phyloP scores from a whole-genome alignment of 257 asterid species.

The Solanum ossicruentum region DNA sequence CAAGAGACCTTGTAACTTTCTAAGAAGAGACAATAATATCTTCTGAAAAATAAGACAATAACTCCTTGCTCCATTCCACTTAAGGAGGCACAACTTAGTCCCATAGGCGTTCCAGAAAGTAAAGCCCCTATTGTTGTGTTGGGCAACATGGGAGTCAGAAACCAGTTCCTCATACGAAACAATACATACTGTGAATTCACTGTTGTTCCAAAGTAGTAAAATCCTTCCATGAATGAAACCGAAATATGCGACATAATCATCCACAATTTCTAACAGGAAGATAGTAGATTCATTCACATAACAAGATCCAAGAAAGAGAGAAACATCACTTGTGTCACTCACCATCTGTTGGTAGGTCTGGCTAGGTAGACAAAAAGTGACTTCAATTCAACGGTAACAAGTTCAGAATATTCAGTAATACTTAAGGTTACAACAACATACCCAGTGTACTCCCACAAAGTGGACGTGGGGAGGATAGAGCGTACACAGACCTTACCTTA shows the following conservation, averaged over 20 bases:
- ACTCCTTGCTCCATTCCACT: no score
- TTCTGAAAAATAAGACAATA: neutral
- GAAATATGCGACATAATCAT: neutral
- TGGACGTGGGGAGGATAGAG: no score
- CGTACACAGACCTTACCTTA: no score
- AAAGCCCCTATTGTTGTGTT: no score
- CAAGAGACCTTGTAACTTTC: neutral
- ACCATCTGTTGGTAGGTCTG: neutral
- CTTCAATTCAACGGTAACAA: neutral
- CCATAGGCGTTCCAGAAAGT: no score
- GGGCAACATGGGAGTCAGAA: no score
- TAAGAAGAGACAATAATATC: neutral
- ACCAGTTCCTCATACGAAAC: no score
- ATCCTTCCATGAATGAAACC: neutral
- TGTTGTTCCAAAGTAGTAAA: neutral
- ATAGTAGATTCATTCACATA: neutral
- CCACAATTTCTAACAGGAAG: neutral
- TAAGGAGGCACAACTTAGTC: no score
- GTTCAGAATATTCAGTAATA: neutral
- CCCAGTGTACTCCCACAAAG: no score
- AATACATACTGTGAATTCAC: neutral
- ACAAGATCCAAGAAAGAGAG: neutral
- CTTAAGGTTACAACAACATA: no score
- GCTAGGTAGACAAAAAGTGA: neutral
- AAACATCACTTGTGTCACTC: neutral